phyloP scores from a whole-genome alignment of 192 early-diverging fungal genomes.

The Tieghemiomyces parasiticus region DNA sequence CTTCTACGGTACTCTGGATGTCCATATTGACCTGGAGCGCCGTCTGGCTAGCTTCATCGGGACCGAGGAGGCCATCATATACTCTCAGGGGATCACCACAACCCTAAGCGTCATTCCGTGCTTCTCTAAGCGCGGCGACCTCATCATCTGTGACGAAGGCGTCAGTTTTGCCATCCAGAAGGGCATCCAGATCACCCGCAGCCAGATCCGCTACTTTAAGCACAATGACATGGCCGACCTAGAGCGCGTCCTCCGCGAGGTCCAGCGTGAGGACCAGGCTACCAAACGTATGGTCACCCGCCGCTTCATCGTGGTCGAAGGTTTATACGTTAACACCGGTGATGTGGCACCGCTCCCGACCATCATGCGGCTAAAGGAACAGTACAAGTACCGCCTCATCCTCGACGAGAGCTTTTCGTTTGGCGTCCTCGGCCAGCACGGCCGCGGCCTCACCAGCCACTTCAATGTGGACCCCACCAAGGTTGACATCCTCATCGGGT shows the following conservation, averaged over 20 bases:
- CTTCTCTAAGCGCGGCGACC: constrained; percentile 92
- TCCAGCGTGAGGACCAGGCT: constrained; percentile 52
- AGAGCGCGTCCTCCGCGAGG: constrained; percentile 64
- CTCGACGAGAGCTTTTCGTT: constrained; percentile 86
- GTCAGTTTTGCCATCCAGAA: constrained; percentile 81
- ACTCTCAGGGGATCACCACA: constrained; percentile 89
- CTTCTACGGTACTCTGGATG: constrained; percentile 91
- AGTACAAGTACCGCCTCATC: constrained; percentile 93
- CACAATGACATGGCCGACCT: constrained; percentile 96
- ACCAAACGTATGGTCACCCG: constrained; percentile 69
- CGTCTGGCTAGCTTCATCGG: constrained; percentile 75
- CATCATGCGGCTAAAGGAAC: constrained; percentile 78
- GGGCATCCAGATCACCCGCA: constrained; percentile 79
- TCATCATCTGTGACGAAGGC: constrained; percentile 86
- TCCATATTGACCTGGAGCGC: constrained; percentile 86
- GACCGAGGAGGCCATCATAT: constrained; percentile 74
- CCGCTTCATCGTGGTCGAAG: constrained; percentile 90
- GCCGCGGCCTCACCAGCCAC: constrained; percentile 79
- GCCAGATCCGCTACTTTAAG: constrained; percentile 78
- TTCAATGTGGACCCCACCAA: constrained; percentile 53
- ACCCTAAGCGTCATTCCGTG: constrained; percentile 86
- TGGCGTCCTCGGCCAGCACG: constrained; percentile 72
- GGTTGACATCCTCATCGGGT: constrained; percentile 80
- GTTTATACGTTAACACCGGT: constrained; percentile 73
- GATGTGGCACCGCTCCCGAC: constrained; percentile 71